Conservation (phyloP, 257 asterid species). For the Salvia hispanica region DNA sequence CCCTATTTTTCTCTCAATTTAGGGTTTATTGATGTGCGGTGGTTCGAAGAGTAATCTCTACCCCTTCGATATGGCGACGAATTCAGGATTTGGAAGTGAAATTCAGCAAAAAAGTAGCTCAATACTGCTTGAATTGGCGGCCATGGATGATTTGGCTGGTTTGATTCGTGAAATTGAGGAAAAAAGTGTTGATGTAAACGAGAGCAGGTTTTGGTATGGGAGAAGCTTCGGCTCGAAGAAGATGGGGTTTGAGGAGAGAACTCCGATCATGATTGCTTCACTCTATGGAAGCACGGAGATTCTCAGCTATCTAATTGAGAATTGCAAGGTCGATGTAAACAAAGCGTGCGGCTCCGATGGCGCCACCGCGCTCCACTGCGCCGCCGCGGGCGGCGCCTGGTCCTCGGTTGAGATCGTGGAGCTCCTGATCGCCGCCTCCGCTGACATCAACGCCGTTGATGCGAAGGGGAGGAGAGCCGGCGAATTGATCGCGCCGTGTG, state of each 20-base stretch:
- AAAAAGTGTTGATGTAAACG: constrained; percentile 63
- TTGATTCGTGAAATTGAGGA: constrained; percentile 60
- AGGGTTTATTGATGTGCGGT: constrained; percentile 53
- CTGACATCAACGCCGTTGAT: constrained; percentile 46
- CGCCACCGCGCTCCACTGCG: constrained; percentile 86
- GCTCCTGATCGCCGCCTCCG: constrained; percentile 56
- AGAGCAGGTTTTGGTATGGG: constrained; percentile 77
- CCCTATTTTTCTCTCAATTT: constrained; percentile 14
- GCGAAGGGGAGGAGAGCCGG: constrained; percentile 62
- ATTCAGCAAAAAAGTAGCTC: constrained; percentile 41
- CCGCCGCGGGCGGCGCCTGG: constrained; percentile 73
- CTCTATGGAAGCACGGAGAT: constrained; percentile 67
- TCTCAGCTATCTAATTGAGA: constrained; percentile 52
- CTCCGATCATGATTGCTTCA: constrained; percentile 78
- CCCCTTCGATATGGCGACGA: constrained; percentile 3
- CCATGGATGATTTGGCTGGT: constrained; percentile 62
- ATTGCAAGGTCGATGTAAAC: constrained; percentile 62
- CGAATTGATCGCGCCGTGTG: constrained; percentile 57
- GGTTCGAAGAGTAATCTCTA: constrained; percentile 45
- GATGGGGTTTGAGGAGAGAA: constrained; percentile 82
- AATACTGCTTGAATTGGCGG: constrained; percentile 80
- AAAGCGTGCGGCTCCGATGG: constrained; percentile 74
- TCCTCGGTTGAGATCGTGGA: constrained; percentile 53
- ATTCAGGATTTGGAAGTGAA: constrained; percentile 47
- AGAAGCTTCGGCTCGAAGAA: constrained; percentile 64